phyloP scores from a whole-genome alignment of 2,329 filamentous ascomycete species.

The Cladosporium sp. region DNA sequence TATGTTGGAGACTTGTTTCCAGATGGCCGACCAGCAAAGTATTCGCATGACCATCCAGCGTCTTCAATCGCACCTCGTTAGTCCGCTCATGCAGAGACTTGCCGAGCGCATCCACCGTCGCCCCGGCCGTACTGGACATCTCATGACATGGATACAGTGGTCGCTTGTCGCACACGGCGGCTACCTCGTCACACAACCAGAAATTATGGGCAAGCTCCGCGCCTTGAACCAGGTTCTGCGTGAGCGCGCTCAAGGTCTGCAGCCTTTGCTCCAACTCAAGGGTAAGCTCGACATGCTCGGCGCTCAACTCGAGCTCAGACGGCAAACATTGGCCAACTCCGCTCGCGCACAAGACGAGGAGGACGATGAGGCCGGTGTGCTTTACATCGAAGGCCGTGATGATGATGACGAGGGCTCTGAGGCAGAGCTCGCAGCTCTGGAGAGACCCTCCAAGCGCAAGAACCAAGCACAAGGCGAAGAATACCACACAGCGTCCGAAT shows the following conservation, averaged over 20 bases:
- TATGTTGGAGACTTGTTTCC: conserved; percentile 89
- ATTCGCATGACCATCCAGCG: conserved; percentile 88
- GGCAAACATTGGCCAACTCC: conserved; percentile 58
- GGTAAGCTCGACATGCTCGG: conserved; percentile 94
- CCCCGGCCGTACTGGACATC: conserved; percentile 82
- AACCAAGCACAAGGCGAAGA: conserved; percentile 19
- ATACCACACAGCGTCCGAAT: conserved; percentile 52
- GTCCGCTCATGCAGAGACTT: conserved; percentile 75
- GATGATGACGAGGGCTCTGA: conserved; percentile 56
- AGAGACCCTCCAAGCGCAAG: conserved; percentile 7
- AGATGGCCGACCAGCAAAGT: conserved; percentile 71
- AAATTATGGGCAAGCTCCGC: conserved; percentile 73
- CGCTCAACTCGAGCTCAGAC: conserved; percentile 80
- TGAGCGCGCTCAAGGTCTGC: conserved; percentile 78
- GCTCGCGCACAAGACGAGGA: conserved; percentile 56
- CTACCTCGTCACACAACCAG: conserved; percentile 81
- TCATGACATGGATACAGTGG: conserved; percentile 97
- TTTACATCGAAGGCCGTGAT: conserved; percentile 84
- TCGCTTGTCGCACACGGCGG: conserved; percentile 89
- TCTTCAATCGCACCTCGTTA: conserved; percentile 81
- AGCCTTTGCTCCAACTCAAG: conserved; percentile 82
- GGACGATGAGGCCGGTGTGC: conserved; percentile 70
- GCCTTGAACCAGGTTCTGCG: conserved; percentile 84
- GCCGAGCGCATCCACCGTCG: conserved; percentile 83
- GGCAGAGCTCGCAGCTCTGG: conserved; percentile 47